Percentiles rank a stretch among this genome's conserved stretches.
Conservation (phyloP, 345 rosid genomes). For the Eucalyptus sp. region DNA sequence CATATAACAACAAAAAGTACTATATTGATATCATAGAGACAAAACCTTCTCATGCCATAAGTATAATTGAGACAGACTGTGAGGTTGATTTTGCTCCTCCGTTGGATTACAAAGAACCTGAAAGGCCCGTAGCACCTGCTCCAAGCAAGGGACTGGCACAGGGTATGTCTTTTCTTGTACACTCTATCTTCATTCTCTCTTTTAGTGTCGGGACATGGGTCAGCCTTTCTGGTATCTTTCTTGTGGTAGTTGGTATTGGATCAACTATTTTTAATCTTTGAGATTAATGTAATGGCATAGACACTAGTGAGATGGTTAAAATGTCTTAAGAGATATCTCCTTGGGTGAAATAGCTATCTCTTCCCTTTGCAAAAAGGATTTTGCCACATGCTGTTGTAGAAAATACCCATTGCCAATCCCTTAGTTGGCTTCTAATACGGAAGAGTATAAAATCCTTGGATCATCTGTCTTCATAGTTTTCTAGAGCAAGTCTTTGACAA, state of each 20-base stretch:
- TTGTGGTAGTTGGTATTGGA: neutral
- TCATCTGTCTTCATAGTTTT: neutral
- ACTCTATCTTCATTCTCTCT: neutral
- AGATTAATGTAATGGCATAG: neutral
- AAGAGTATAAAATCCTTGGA: neutral
- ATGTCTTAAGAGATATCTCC: neutral
- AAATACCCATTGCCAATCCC: neutral
- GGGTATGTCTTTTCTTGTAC: slow-evolving; percentile 27
- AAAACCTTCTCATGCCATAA: slow-evolving; percentile 90
- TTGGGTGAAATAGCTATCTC: neutral
- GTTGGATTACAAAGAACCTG: slow-evolving; percentile 95
- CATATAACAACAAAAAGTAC: slow-evolving; percentile 93
- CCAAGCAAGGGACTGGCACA: slow-evolving; percentile 39
- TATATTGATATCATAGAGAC: slow-evolving; percentile 93
- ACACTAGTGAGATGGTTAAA: neutral
- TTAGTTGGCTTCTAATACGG: neutral
- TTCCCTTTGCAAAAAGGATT: neutral
- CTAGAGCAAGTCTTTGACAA: neutral
- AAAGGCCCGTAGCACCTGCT: slow-evolving; percentile 38
- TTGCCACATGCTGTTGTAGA: neutral
- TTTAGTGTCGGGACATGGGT: neutral
- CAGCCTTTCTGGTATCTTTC: neutral
- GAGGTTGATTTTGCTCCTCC: slow-evolving; percentile 99
- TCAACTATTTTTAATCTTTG: neutral
- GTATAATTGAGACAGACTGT: slow-evolving; percentile 99